These are phyloP conservation scores for Delitschia confertaspora DNA, from an alignment of 495 filamentous ascomycete genomes.

Conservation along the genomic window DNA sequence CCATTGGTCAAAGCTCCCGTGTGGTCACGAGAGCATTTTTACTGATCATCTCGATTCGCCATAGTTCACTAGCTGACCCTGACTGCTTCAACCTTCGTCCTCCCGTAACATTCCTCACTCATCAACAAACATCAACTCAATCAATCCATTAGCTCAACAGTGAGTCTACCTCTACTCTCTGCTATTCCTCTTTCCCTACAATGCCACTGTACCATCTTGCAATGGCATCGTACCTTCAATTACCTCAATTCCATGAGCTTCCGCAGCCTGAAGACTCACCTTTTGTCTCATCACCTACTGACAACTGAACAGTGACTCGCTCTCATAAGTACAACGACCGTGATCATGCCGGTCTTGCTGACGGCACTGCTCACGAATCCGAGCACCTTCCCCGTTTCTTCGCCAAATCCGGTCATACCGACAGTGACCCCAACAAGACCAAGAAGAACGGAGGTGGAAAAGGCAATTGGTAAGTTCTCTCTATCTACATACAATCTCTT, in stretches of 20 bases:
- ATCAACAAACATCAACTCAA: constrained; percentile 8
- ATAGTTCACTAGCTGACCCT: constrained; percentile 2
- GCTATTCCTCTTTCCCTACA: too few relatives aligned
- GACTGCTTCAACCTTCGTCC: constrained; percentile 18
- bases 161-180: too few relatives aligned
- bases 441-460: constrained; percentile 95
- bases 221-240: too few relatives aligned
- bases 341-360: constrained; percentile 62
- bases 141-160: constrained; percentile 5
- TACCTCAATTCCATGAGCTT: neutral
- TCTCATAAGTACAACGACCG: constrained; percentile 88
- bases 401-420: constrained; percentile 73
- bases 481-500: too few relatives aligned
- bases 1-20: constrained; percentile 19
- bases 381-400: constrained; percentile 85
- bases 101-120: constrained; percentile 11
- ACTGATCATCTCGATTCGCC: constrained; percentile 14
- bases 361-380: constrained; percentile 53
- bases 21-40: constrained; percentile 17
- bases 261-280: neutral
- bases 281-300: constrained; percentile 9
- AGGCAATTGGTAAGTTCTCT: constrained; percentile 75
- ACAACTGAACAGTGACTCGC: constrained; percentile 64
- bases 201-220: too few relatives aligned
- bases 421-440: constrained; percentile 78